Conservation (phyloP, 331 rosid species). For the Quercus lobata region DNA sequence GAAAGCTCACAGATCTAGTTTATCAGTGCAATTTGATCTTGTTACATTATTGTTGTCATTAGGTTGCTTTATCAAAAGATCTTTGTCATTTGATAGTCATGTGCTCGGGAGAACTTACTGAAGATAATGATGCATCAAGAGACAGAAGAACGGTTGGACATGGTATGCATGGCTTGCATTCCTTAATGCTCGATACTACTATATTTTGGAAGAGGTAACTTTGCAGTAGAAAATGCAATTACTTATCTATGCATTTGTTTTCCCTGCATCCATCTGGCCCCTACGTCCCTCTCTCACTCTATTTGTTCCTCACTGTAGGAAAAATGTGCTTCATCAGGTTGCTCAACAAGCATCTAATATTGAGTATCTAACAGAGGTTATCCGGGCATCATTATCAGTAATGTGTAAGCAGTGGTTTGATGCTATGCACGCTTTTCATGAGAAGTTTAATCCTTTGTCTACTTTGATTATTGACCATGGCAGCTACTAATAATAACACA, state of each 20-base stretch:
- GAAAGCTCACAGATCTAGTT: conserved; percentile 3
- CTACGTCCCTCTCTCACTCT: conserved; percentile 16
- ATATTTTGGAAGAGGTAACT: conserved; percentile 87
- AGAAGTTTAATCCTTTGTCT: conserved; percentile 79
- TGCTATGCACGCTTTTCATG: conserved; percentile 77
- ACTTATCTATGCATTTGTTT: conserved; percentile 14
- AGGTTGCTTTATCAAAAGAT: conserved; percentile 93
- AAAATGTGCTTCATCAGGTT: conserved; percentile 88
- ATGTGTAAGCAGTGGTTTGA: conserved; percentile 97
- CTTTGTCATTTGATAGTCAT: conserved; percentile 86
- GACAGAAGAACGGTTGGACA: conserved; percentile 27
- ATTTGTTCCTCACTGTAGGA: conserved; percentile 42
- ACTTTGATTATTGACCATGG: conserved; percentile 73
- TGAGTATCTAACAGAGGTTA: conserved; percentile 81
- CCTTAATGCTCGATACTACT: conserved; percentile 74
- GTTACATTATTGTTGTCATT: conserved; percentile 27
- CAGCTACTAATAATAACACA: conserved; percentile 24
- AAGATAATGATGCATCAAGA: conserved; percentile 34
- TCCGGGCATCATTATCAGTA: conserved; percentile 73
- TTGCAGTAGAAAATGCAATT: conserved; percentile 28
- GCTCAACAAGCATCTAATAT: conserved; percentile 97
- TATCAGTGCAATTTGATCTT: conserved; percentile 27
- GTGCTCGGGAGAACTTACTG: conserved; percentile 76
- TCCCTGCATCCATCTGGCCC: conserved; percentile 18
- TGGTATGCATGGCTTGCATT: conserved; percentile 69